Base-by-base conservation (phyloP, 352 stramenopile species). In the Pythium brachiatum region DNA sequence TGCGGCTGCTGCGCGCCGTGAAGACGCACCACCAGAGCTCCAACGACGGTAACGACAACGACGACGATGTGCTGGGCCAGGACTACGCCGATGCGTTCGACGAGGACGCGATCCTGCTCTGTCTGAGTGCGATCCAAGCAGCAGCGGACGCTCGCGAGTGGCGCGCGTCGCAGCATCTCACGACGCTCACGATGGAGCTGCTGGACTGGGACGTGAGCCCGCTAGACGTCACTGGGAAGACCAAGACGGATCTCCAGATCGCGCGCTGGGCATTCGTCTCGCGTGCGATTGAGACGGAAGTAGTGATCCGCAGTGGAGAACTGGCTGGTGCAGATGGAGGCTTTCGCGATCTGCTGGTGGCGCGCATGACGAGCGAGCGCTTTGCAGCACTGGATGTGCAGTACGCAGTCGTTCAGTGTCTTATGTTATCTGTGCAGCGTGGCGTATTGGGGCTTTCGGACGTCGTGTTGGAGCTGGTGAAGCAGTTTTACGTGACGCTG, bases 401-500 rank as follows among this genome's bases (percentile, higher is more conserved):
- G 44, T 38, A 57, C 36, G 53, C 32, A 16, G 56, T 75, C 23
- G 58, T 44, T 8, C 27, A 65, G 15, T 69, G 34, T 20, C 60
- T 57, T 7, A 26, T 46, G 7, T 18, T 18, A 4, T 43, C 36
- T 0, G 12, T 57, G 3, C 26, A 54, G 2, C 20, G 7, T 3
- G 26, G 31, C 2, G 20, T 83, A 1, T 29, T 83, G 38, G 38
- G 53, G 9, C 32, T 70, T 1, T 47, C 63, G 7, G 18, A 67
- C 8, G 34, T 56, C 7, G 51, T 66, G 18, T 29, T 89, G 23
- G 67, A 81, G n/a, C 54, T 90, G 16, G 41, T 87, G 41, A 89
- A 90, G 70, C 83, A 92, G 48, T 78, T 90, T 53, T 92, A 90
- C 57, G 81, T 90, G 65, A 90, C 78, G 34, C 64, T 90, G 11